Evolutionary conservation across 306 rosid genomes (phyloP), one percentile per base, ranked within the genome.

Genomic region (Ammopiptanthus mongolicus): DNA sequence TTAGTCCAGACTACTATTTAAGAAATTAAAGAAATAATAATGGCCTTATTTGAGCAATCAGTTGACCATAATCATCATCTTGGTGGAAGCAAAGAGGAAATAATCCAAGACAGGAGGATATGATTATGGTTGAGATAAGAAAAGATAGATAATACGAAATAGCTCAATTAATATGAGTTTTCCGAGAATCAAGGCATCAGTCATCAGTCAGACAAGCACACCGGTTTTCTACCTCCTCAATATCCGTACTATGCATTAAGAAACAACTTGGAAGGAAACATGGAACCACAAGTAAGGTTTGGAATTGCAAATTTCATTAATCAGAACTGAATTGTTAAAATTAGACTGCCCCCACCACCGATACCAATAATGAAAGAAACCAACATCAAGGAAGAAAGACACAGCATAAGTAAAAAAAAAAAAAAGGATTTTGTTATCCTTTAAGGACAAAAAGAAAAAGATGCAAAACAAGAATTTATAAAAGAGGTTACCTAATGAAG

Each of bases 41-140:
- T 55, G 60, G 68, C 51, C 74, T 50, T 47, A 70, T 67, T 17
- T 14, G 51, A 75, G 61, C 57, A 64, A 31, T 18, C 23, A 46
- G 44, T 55, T 57, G 41, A 76, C 53, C 71, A 81, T 79, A 56
- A 63, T 74, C 78, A 55, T 41, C 72, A 46, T 62, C 67, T 64
- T 42, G 18, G 71, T 15, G 73, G 44, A 83, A 75, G 76, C 47
- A 62, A 17, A 64, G 42, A 34, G 25, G 67, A 42, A 51, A 25
- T 25, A 46, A 61, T 71, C 59, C 39, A 42, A 56, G 29, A 42
- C 6, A 7, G 14, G 7, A 7, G 14, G 7, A 46, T 3, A 31
- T 31, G 50, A 31, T 6, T 19, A 11, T 47, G 63, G 33, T 71
- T 21, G 25, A 46, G 75, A 46, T 17, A 69, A 59, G 46, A 51